phyloP scores from a whole-genome alignment of 2,329 filamentous ascomycete genomes.

The Volutella citrinella region DNA sequence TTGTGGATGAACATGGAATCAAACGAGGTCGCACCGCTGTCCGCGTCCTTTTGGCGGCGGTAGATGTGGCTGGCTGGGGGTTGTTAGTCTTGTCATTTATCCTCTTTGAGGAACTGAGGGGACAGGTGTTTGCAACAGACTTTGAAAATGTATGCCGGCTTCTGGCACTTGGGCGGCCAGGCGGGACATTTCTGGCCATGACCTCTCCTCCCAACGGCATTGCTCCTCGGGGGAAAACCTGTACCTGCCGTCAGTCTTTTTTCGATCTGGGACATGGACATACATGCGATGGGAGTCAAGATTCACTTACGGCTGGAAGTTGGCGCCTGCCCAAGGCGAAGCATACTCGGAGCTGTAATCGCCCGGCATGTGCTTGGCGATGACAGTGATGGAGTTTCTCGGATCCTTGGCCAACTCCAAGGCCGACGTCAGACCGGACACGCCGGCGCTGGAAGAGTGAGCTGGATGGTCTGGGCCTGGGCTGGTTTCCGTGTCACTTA shows the following conservation, averaged over 20 bases:
- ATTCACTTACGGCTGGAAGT: slow-evolving; percentile 60
- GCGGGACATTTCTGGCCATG: not conserved
- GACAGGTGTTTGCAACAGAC: not conserved
- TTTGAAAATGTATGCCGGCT: slow-evolving; percentile 10
- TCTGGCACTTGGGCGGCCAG: slow-evolving; percentile 6
- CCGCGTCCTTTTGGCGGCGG: slow-evolving; percentile 3
- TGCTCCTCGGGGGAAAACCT: no score
- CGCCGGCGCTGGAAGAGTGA: slow-evolving; percentile 47
- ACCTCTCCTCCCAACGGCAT: no score
- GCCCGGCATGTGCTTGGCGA: slow-evolving; percentile 6
- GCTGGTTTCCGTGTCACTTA: no score
- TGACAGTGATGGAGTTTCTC: not conserved
- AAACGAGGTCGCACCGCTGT: slow-evolving; percentile 3
- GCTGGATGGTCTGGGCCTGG: no score
- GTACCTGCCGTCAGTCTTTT: no score
- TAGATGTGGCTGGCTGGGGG: slow-evolving; percentile 2
- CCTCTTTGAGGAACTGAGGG: no score
- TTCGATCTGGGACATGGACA: no score
- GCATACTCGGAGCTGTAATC: slow-evolving; percentile 6
- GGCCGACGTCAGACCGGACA: slow-evolving; percentile 46
- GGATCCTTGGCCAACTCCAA: slow-evolving; percentile 18
- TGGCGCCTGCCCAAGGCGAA: slow-evolving; percentile 4
- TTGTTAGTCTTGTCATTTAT: no score
- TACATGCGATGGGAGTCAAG: no score
- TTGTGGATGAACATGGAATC: slow-evolving; percentile 1